These are phyloP conservation scores for Cicer bijugum DNA, from an alignment of 306 rosid species.

Conservation along the genomic window DNA sequence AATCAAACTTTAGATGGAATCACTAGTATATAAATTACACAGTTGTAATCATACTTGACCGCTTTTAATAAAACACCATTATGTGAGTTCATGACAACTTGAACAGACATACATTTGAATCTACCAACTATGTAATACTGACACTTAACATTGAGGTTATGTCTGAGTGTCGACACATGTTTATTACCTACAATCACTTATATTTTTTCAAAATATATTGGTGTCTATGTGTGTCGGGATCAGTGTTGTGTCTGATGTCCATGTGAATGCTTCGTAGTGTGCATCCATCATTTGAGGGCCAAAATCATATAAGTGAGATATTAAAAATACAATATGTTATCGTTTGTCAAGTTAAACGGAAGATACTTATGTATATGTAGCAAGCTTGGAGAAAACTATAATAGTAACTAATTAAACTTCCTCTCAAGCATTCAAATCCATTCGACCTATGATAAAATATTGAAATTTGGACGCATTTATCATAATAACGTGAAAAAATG, in stretches of 20 bases:
- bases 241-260: too few relatives aligned
- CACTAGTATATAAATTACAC: background rate
- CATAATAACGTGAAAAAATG: constrained; percentile 11
- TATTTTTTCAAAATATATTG: too few relatives aligned
- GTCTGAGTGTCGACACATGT: too few relatives aligned
- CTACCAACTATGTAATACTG: background rate
- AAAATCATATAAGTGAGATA: constrained; percentile 8
- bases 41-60: constrained; percentile 3
- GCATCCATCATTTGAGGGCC: constrained; percentile 20
- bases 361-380: background rate
- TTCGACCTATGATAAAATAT: background rate
- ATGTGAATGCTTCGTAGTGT: too few relatives aligned
- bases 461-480: background rate
- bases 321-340: background rate
- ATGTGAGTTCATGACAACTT: constrained; percentile 6
- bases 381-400: background rate
- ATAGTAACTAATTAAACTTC: background rate
- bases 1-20: constrained; percentile 7
- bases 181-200: too few relatives aligned
- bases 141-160: too few relatives aligned
- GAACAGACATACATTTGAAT: constrained; percentile 3
- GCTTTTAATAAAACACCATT: background rate
- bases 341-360: background rate
- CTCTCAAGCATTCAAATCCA: background rate
- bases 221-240: too few relatives aligned